Conservation (phyloP, 192 early-diverging fungal species). For the Coemansia sp. region DNA sequence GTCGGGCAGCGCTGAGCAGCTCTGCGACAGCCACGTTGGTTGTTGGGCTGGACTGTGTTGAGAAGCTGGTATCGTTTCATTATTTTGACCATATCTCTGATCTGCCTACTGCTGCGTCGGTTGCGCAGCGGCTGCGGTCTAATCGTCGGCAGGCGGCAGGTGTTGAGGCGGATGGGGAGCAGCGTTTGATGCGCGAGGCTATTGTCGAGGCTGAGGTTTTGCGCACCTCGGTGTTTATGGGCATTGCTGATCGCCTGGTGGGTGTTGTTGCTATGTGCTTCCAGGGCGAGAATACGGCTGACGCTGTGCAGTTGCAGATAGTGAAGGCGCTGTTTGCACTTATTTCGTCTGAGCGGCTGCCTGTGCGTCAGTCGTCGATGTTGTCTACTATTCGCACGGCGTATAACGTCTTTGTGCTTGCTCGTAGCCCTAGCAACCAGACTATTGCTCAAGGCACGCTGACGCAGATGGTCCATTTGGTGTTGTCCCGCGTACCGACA, state of each 20-base stretch:
- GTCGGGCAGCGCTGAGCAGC: conserved; percentile 55
- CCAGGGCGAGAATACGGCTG: conserved; percentile 75
- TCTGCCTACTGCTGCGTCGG: conserved; percentile 10
- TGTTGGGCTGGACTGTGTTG: conserved; percentile 79
- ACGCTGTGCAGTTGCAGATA: conserved; percentile 88
- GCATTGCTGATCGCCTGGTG: conserved; percentile 55
- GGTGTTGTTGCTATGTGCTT: conserved; percentile 77
- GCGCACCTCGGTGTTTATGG: background rate
- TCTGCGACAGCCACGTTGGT: conserved; percentile 56
- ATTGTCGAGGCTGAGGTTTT: conserved; percentile 16
- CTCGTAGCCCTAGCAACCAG: conserved; percentile 70
- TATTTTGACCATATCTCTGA: conserved; percentile 53
- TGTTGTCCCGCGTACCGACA: conserved; percentile 68
- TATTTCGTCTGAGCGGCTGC: conserved; percentile 64
- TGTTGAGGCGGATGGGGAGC: conserved; percentile 9
- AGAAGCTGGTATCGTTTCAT: conserved; percentile 71
- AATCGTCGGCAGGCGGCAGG: conserved; percentile 13
- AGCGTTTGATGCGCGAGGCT: background rate
- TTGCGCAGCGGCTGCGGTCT: conserved; percentile 10
- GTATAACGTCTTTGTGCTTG: conserved; percentile 87
- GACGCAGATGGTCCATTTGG: conserved; percentile 83
- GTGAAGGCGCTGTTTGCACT: conserved; percentile 88
- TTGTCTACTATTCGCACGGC: conserved; percentile 79
- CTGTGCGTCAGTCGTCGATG: conserved; percentile 72
- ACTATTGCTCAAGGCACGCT: conserved; percentile 85